Percentiles rank a stretch among this genome's conserved stretches.
These are phyloP conservation scores for Pleurotus salmoneostramineus DNA, from an alignment of 768 basidiomycete genomes.

Conservation along the genomic window DNA sequence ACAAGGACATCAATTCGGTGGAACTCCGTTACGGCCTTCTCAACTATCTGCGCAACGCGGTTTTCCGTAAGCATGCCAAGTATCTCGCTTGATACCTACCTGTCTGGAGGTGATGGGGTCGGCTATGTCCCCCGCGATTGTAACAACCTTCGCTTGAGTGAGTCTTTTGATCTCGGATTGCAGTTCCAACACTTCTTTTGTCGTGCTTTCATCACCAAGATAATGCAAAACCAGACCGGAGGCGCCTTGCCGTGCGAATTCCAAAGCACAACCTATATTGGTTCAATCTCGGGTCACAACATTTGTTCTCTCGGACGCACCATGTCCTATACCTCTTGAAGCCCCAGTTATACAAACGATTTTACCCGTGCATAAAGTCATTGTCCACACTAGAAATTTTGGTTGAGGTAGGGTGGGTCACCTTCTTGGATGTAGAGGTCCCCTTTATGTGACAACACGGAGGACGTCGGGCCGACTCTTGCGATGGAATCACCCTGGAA, in stretches of 20 bases:
- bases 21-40: conserved; percentile 53
- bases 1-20: conserved; percentile 55
- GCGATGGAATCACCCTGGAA: not conserved
- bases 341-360: conserved; percentile 70
- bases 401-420: not conserved
- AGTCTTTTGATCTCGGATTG: conserved; percentile 38
- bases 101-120: conserved; percentile 49
- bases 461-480: not conserved
- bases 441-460: not conserved
- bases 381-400: conserved; percentile 17
- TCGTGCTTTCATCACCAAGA: conserved; percentile 54
- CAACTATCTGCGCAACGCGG: conserved; percentile 49
- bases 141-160: conserved; percentile 34
- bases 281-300: not conserved
- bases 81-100: conserved; percentile 25
- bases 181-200: conserved; percentile 42
- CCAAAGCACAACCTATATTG: conserved; percentile 39
- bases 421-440: conserved; percentile 1
- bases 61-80: not conserved
- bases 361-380: conserved; percentile 45
- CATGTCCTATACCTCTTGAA: conserved; percentile 72
- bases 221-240: conserved; percentile 64
- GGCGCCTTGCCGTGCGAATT: conserved; percentile 63
- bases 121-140: conserved; percentile 65
- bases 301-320: not conserved